These are phyloP conservation scores for Nakataea oryzae DNA, from an alignment of 2,329 filamentous ascomycete species.

Conservation along the genomic window DNA sequence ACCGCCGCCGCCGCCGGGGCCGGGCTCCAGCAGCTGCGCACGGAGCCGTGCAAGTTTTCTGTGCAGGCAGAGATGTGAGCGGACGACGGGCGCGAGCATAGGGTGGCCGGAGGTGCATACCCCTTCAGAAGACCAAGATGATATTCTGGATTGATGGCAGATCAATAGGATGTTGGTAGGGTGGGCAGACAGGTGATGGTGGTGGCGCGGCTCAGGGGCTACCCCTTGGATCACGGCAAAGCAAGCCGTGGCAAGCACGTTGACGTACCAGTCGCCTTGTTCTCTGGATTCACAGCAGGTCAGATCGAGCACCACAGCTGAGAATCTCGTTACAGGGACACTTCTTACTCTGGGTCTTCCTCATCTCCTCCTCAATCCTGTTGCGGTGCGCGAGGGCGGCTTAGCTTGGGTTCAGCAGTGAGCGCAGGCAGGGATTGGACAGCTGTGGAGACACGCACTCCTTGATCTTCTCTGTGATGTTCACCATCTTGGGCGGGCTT, in stretches of 20 bases:
- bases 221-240: background rate
- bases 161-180: background rate
- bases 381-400: background rate
- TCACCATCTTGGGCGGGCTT: conserved; percentile 65
- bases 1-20: conserved; percentile 64
- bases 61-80: conserved; percentile 4
- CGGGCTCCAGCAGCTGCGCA: conserved; percentile 88
- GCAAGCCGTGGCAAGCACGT: background rate
- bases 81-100: background rate
- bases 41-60: conserved; percentile 94
- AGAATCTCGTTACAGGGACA: background rate
- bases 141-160: conserved; percentile 57
- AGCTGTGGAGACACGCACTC: conserved; percentile 52
- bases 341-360: conserved; percentile 87
- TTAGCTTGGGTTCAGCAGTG: background rate
- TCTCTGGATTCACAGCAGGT: conserved; percentile 48
- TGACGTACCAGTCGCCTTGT: conserved; percentile 88
- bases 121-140: conserved; percentile 96
- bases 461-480: conserved; percentile 99
- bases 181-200: background rate
- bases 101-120: conserved; percentile 34
- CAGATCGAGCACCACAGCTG: background rate
- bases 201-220: background rate
- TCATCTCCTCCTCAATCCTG: conserved; percentile 99
- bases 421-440: background rate